These are phyloP conservation scores for Aureobasidium lini DNA, from an alignment of 2,329 filamentous ascomycete species.

Conservation along the genomic window DNA sequence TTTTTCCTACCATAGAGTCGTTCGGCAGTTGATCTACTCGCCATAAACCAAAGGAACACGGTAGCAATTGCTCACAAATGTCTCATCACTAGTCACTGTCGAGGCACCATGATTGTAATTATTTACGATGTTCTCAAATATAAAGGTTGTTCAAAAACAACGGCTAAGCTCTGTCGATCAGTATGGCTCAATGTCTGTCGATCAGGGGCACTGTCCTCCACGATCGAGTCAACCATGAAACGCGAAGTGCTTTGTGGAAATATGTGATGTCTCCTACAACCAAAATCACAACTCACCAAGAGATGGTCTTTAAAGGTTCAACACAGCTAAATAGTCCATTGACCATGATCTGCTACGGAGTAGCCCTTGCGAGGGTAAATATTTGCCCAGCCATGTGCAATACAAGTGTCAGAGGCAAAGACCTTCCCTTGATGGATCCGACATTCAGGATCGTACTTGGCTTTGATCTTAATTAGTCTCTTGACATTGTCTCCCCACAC, in stretches of 20 bases:
- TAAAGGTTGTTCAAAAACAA: no score
- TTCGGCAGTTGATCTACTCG: no score
- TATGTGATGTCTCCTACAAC: no score
- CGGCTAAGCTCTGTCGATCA: background rate
- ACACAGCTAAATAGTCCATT: no score
- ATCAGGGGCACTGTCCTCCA: background rate
- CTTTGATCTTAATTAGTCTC: conserved; percentile 15
- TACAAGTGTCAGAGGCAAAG: conserved; percentile 14
- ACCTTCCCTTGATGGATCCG: conserved; percentile 14
- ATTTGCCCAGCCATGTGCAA: conserved; percentile 15
- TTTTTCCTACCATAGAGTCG: no score
- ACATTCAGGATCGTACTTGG: conserved; percentile 17
- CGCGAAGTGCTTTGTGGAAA: background rate
- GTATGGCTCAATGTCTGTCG: background rate
- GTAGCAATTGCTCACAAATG: no score
- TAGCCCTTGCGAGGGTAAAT: background rate
- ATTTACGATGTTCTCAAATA: no score
- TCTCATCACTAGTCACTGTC: no score
- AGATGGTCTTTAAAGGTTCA: no score
- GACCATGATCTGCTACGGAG: background rate
- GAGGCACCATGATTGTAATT: no score
- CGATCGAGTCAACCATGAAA: background rate
- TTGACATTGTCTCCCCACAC: conserved; percentile 14
- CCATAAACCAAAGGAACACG: no score
- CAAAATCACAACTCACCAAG: no score